Evolutionary conservation across 352 stramenopile genomes (phyloP).

Genomic region (Nothophytophthora sp.): DNA sequence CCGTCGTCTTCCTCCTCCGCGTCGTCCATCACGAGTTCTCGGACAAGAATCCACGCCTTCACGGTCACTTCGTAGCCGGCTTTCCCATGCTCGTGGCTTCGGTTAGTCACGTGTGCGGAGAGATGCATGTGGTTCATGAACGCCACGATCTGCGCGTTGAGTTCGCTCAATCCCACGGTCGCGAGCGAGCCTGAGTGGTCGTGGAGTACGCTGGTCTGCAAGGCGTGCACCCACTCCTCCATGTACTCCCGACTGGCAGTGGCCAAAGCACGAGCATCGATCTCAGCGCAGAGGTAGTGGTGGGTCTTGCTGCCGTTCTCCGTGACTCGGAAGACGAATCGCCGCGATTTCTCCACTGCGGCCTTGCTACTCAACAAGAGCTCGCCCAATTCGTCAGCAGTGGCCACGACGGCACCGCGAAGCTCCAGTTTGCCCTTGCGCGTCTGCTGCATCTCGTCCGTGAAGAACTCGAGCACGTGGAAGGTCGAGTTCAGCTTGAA

Average conservation of each 20-base stretch:
- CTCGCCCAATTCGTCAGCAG: slow-evolving; percentile 54
- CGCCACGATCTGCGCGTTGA: slow-evolving; percentile 38
- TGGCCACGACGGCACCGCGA: slow-evolving; percentile 37
- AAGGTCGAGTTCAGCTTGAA: slow-evolving; percentile 47
- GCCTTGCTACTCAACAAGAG: slow-evolving; percentile 29
- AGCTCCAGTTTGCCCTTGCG: slow-evolving; percentile 53
- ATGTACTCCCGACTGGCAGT: slow-evolving; percentile 43
- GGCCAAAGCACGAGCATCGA: slow-evolving; percentile 7
- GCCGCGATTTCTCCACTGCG: slow-evolving; percentile 52
- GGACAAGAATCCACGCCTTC: slow-evolving; percentile 64
- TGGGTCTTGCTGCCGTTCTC: slow-evolving; percentile 27
- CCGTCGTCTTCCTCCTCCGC: slow-evolving; percentile 6
- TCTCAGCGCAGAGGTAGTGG: slow-evolving; percentile 65
- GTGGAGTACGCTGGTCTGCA: slow-evolving; percentile 21
- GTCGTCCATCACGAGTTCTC: slow-evolving; percentile 37
- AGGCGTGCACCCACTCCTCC: slow-evolving; percentile 49
- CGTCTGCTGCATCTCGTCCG: slow-evolving; percentile 35
- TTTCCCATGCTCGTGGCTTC: slow-evolving; percentile 20
- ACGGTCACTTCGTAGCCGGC: slow-evolving; percentile 53
- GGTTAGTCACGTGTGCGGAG: slow-evolving; percentile 35
- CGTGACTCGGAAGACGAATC: slow-evolving; percentile 69
- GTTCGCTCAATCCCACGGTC: slow-evolving; percentile 30
- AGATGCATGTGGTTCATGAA: slow-evolving; percentile 62
- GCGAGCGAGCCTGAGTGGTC: background rate
- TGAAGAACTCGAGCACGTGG: slow-evolving; percentile 65